Evolutionary conservation across 192 early-diverging fungal species (phyloP).

Genomic region (Entomortierella lignicola): DNA sequence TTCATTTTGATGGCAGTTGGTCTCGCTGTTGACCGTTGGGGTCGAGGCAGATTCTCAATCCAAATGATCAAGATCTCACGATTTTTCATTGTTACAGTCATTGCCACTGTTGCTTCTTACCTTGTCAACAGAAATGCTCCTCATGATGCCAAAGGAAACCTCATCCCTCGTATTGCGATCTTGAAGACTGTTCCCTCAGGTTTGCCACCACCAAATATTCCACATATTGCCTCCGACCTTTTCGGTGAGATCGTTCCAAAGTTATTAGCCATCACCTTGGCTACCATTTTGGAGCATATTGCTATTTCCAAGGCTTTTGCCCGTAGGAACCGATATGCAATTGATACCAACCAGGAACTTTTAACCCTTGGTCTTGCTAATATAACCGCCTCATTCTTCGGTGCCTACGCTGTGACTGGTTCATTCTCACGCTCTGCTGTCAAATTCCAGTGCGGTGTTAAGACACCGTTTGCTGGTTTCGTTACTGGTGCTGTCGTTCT

Average conservation of each 20-base stretch:
- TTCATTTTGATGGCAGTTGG: slow-evolving; percentile 55
- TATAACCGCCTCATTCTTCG: slow-evolving; percentile 86
- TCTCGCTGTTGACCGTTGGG: slow-evolving; percentile 43
- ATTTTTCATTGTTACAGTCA: slow-evolving; percentile 80
- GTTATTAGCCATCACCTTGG: slow-evolving; percentile 73
- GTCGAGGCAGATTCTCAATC: slow-evolving; percentile 53
- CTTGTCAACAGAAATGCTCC: slow-evolving; percentile 61
- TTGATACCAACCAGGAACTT: slow-evolving; percentile 86
- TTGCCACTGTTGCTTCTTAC: slow-evolving; percentile 80
- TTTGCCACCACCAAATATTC: slow-evolving; percentile 71
- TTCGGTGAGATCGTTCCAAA: slow-evolving; percentile 64
- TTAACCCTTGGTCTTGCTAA: slow-evolving; percentile 92
- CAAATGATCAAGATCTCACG: slow-evolving; percentile 77
- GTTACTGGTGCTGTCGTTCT: slow-evolving; percentile 86
- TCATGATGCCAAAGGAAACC: slow-evolving; percentile 55
- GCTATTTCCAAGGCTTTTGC: slow-evolving; percentile 91
- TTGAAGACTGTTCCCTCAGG: slow-evolving; percentile 81
- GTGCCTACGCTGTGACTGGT: slow-evolving; percentile 89
- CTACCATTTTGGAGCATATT: slow-evolving; percentile 91
- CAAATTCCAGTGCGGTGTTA: slow-evolving; percentile 88
- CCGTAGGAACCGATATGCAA: slow-evolving; percentile 84
- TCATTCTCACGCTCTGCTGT: slow-evolving; percentile 95
- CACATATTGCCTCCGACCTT: slow-evolving; percentile 60
- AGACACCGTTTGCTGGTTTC: slow-evolving; percentile 82
- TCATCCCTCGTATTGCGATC: slow-evolving; percentile 66